Base-by-base conservation (phyloP, 306 rosid genomes). In the Prunus davidiana region DNA sequence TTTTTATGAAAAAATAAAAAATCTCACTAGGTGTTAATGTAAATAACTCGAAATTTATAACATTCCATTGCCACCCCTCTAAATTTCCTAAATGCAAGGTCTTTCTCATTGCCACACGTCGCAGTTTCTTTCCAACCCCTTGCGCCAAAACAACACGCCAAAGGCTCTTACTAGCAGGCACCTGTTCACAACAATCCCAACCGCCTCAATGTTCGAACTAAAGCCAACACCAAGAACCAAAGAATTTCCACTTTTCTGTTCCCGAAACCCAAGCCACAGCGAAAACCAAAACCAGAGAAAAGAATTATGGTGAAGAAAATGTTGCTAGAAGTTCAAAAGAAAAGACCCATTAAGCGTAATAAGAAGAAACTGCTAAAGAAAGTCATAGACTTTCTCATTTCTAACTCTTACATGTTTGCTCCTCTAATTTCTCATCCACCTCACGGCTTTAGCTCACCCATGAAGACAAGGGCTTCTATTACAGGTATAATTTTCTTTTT, bases 381-480 rank as follows among this genome's bases (percentile, higher is more conserved):
- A 69, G 60, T 91, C 13, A 28, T 79, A 1, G 82, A 86, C 78
- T 90, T 84, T 87, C 90, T 93, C 43, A 83, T 67, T 12, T 83
- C 86, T 20, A 91, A 93, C 65, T 80, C 78, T 32, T 87, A 77
- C 88, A 72, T 86, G 82, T 93, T 87, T 82, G 93, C 93, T 67
- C 89, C 93, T 77, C 71, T 89, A 1, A 38, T 85, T 32, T 88
- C 89, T 64, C 70, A 82, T 45, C 68, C 43, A 28, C 82, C 77
- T 30, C 38, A 69, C 9, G 28, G 10, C 32, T 69, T 69, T 55
- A 25, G 57, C 78, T 67, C 79, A 16, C 64, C 75, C 71, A 38
- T 65, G 38, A 6, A 60, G 34, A 22, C 74, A 9, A 41, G 19
- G 58, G 69, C 87, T 63, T 55, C 81, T 50, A 30, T 71, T 68